Conservation (phyloP, 768 basidiomycete species). For the Dacryopinax primogenitus region DNA sequence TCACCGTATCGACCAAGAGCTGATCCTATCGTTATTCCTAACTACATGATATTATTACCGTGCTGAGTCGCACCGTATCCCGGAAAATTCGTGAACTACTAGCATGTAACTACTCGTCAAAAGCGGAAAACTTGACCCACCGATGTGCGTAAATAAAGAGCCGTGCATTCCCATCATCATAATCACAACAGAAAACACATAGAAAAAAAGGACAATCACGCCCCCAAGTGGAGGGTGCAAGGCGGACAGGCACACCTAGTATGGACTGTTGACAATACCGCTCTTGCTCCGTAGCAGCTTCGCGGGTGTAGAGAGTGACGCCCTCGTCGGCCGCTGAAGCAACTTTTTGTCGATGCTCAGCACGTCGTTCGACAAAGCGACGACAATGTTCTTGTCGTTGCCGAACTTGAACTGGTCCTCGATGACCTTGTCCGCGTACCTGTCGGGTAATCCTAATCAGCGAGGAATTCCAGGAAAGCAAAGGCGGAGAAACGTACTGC, state of each 20-base stretch:
- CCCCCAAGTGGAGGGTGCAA: background rate
- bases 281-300: slow-evolving; percentile 21
- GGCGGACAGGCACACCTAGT: slow-evolving; percentile 12
- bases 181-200: background rate
- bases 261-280: slow-evolving; percentile 24
- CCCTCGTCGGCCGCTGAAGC: slow-evolving; percentile 66
- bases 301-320: slow-evolving; percentile 23
- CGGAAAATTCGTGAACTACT: background rate
- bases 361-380: slow-evolving; percentile 88
- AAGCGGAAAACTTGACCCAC: background rate
- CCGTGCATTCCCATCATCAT: background rate
- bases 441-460: slow-evolving; percentile 19
- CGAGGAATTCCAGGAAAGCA: background rate
- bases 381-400: slow-evolving; percentile 92
- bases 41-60: background rate
- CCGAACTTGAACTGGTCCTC: slow-evolving; percentile 98
- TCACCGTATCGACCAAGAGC: too few species aligned
- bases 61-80: background rate
- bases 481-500: slow-evolving; percentile 33
- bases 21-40: too few species aligned
- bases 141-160: background rate
- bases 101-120: background rate
- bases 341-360: slow-evolving; percentile 89
- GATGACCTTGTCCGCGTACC: slow-evolving; percentile 84
- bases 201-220: background rate